Evolutionary conservation across 1,284 basidiomycete species (phyloP).

Genomic region (Cronartium quercuum): DNA sequence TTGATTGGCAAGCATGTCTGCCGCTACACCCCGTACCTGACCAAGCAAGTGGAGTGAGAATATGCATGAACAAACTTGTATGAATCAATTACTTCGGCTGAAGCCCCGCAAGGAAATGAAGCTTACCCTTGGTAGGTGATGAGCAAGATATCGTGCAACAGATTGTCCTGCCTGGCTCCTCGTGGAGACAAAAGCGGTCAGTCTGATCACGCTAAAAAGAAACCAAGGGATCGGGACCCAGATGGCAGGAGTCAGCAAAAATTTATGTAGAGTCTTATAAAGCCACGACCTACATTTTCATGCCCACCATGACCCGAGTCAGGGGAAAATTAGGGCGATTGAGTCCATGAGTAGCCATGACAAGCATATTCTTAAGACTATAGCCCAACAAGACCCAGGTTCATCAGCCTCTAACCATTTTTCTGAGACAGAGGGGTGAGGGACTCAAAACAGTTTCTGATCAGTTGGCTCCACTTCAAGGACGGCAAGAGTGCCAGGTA

Average conservation of each 20-base stretch:
- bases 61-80: background rate
- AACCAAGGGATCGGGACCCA: background rate
- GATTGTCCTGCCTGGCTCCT: constrained; percentile 1
- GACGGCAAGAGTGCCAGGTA: background rate
- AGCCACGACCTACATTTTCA: constrained; percentile 31
- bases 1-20: constrained; percentile 22
- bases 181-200: constrained; percentile 8
- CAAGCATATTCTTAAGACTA: constrained; percentile 2
- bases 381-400: background rate
- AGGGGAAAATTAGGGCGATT: constrained; percentile 16
- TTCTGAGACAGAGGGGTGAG: background rate
- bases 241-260: background rate
- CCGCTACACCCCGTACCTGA: constrained; percentile 18
- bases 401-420: background rate
- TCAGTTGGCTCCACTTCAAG: background rate
- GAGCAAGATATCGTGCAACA: constrained; percentile 15
- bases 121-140: constrained; percentile 13
- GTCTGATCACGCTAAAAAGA: constrained; percentile 10
- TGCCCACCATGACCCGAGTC: constrained; percentile 8
- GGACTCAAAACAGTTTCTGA: background rate
- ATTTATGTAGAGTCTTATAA: background rate
- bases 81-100: too few species aligned
- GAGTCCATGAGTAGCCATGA: constrained; percentile 15
- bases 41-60: background rate
- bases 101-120: background rate